phyloP scores from a whole-genome alignment of 352 stramenopile genomes.

The Globisporangium viniferum region DNA sequence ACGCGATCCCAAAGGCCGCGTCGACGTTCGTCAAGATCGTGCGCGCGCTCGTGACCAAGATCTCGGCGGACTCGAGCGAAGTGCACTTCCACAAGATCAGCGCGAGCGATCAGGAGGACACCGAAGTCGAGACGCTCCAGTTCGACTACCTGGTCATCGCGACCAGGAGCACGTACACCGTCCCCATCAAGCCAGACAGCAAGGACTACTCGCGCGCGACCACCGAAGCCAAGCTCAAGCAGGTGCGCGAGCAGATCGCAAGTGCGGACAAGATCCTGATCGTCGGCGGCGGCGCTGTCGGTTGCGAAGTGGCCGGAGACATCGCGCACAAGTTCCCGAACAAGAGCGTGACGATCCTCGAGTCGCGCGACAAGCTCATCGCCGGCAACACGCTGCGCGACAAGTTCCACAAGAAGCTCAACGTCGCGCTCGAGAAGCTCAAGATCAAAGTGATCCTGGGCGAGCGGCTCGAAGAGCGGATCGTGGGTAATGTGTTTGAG shows the following conservation, averaged over 20 bases:
- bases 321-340: slow-evolving; percentile 39
- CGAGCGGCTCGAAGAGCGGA: slow-evolving; percentile 41
- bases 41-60: slow-evolving; percentile 37
- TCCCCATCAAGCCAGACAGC: slow-evolving; percentile 48
- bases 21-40: slow-evolving; percentile 37
- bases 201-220: slow-evolving; percentile 19
- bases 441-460: slow-evolving; percentile 51
- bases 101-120: slow-evolving; percentile 26
- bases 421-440: slow-evolving; percentile 28
- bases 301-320: slow-evolving; percentile 51
- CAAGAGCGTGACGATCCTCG: slow-evolving; percentile 55
- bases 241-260: slow-evolving; percentile 31
- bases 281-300: slow-evolving; percentile 48
- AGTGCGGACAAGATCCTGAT: slow-evolving; percentile 46
- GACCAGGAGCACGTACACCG: slow-evolving; percentile 55
- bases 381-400: slow-evolving; percentile 32
- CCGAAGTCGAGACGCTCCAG: slow-evolving; percentile 26
- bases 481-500: slow-evolving; percentile 30
- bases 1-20: slow-evolving; percentile 32
- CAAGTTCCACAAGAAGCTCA: slow-evolving; percentile 44
- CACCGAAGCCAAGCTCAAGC: slow-evolving; percentile 26
- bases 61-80: slow-evolving; percentile 32
- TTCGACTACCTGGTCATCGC: slow-evolving; percentile 67
- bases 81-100: slow-evolving; percentile 33
- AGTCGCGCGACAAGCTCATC: slow-evolving; percentile 30